Base-by-base conservation (phyloP, 495 filamentous ascomycete species). In the Alectoria sarmentosa region DNA sequence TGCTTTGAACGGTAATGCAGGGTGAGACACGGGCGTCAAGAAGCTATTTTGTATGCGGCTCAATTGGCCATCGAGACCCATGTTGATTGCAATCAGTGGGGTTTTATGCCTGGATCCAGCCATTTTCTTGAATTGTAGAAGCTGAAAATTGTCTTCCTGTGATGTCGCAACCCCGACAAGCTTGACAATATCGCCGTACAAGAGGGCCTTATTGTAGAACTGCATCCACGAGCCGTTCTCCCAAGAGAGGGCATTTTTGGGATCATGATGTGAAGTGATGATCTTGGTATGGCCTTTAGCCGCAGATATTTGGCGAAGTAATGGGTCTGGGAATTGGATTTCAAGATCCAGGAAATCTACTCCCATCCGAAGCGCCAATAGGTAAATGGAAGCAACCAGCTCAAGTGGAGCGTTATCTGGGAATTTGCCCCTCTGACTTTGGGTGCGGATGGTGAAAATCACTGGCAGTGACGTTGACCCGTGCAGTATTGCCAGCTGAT, bases 191-290 rank as follows among this genome's bases (percentile, higher is more conserved):
- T 98, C 92, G 55, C 92, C 95, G 69, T 88, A 88, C 66, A 90
- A 86, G 36, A 96, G 78, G 23, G 91, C 92, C 70, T 83, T 86
- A 76, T 95, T 96, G 79, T 92, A 96, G 78, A 82, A 88, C 48
- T 84, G 82, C 59, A 91, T 84, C 94, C 92, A 97, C 36, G 88
- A 91, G 61, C 87, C 90, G 70, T 93, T 92, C 68, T 78, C 83
- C 94, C 94, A 99, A 2, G 88, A 91, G 7, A 97, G 79, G 58
- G 82, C 80, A 26, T 86, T 87, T 65, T 84, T 74, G 15, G 92
- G 89, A 73, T 98, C 94, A 72, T 98, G 93, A 75, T 98, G 93
- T 0, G 93, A 97, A 21, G 94, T 92, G 65, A 99, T 94, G 71
- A 99, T 89, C 67, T 85, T 87, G 15, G 88, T 87, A 66, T 82